phyloP scores from a whole-genome alignment of 208 protist genomes.

The Acanthamoeba comandoni region DNA sequence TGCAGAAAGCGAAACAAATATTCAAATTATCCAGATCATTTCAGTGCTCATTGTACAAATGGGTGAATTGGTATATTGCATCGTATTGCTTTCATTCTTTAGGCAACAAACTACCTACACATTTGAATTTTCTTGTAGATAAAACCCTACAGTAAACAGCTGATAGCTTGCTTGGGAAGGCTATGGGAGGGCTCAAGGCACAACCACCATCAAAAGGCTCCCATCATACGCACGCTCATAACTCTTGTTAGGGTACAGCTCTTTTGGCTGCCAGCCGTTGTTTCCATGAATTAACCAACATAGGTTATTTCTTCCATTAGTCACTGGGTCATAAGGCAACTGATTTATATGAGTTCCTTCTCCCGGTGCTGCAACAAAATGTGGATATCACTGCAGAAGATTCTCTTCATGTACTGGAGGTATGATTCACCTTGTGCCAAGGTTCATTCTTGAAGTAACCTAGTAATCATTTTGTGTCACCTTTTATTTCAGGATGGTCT shows the following conservation, averaged over 20 bases:
- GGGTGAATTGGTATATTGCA: conserved; percentile 37
- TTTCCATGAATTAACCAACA: background rate
- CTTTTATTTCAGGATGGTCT: conserved; percentile 46
- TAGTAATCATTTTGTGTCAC: background rate
- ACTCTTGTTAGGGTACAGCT: conserved; percentile 12
- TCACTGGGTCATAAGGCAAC: conserved; percentile 32
- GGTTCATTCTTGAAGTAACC: no score
- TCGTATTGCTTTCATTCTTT: background rate
- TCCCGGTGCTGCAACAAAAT: conserved; percentile 53
- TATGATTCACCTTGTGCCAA: background rate
- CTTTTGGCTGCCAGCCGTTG: background rate
- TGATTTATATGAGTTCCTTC: conserved; percentile 56
- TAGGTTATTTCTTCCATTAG: background rate
- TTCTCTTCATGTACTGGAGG: conserved; percentile 32
- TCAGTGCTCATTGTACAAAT: conserved; percentile 44
- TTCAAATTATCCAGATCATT: conserved; percentile 61
- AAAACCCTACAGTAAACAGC: conserved; percentile 6
- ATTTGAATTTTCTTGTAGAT: background rate
- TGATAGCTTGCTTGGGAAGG: conserved; percentile 39
- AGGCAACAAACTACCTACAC: background rate
- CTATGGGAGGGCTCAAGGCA: conserved; percentile 55
- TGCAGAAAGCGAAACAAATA: conserved; percentile 58
- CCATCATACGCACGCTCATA: conserved; percentile 48
- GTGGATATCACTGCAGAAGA: conserved; percentile 47
- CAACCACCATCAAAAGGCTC: conserved; percentile 52